A percentile compares a stretch with the other conserved stretches of the same genome.
phyloP scores from a whole-genome alignment of 78 protist genomes.

The Dictyostelium capitatum region DNA sequence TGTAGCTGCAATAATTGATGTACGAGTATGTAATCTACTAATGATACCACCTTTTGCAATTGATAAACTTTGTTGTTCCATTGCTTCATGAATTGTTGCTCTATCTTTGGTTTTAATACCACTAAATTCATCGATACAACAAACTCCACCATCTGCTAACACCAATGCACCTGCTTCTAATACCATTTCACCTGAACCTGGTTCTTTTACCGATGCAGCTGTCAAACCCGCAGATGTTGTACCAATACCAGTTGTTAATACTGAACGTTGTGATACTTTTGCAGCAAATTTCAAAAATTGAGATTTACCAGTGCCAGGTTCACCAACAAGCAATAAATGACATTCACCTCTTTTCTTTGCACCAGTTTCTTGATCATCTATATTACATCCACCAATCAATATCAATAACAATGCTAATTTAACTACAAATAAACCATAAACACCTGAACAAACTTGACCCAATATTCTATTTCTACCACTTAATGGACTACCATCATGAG shows the following conservation, averaged over 20 bases:
- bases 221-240: conserved; percentile 83
- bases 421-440: conserved; percentile 89
- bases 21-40: conserved; percentile 93
- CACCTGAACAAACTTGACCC: conserved; percentile 80
- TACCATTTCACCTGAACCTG: conserved; percentile 88
- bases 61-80: conserved; percentile 99
- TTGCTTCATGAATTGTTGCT: conserved; percentile 97
- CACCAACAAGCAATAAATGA: conserved; percentile 98
- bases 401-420: conserved; percentile 93
- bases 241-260: conserved; percentile 97
- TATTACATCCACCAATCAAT: conserved; percentile 95
- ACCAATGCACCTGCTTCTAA: conserved; percentile 99
- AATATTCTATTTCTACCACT: conserved; percentile 81
- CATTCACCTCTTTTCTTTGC: conserved; percentile 93
- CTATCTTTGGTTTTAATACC: conserved; percentile 93
- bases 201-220: conserved; percentile 77
- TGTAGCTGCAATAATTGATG: conserved; percentile 94
- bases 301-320: conserved; percentile 96
- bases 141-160: conserved; percentile 99
- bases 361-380: conserved; percentile 33
- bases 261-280: conserved; percentile 90
- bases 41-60: conserved; percentile 98
- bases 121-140: conserved; percentile 99
- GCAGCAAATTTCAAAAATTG: conserved; percentile 95
- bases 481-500: conserved; percentile 68